Evolutionary conservation across 148 eudicot species (phyloP).

Genomic region (Camellia lanceoleosa): DNA sequence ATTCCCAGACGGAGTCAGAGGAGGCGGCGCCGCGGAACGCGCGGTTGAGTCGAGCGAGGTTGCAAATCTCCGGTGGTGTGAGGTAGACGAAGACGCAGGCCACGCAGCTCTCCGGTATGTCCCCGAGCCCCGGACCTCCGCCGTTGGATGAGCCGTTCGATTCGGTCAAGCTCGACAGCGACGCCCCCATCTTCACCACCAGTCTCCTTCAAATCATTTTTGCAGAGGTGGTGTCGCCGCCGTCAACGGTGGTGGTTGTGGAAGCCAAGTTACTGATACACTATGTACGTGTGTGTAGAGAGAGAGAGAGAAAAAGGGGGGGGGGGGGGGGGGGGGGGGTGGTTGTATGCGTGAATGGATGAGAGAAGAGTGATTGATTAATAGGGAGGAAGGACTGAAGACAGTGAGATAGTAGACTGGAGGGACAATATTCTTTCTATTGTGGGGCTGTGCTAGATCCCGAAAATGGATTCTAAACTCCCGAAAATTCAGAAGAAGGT

Average conservation of each 20-base stretch:
- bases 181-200: slow-evolving; percentile 15
- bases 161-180: slow-evolving; percentile 21
- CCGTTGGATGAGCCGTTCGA: slow-evolving; percentile 16
- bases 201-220: slow-evolving; percentile 4
- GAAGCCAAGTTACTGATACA: background rate
- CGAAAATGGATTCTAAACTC: too few relatives aligned
- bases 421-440: too few relatives aligned
- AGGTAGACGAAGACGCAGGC: slow-evolving; percentile 77
- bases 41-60: slow-evolving; percentile 76
- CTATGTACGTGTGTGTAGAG: too few relatives aligned
- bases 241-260: slow-evolving; percentile 2
- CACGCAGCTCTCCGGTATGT: slow-evolving; percentile 92
- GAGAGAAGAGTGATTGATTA: background rate
- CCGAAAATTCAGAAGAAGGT: too few relatives aligned
- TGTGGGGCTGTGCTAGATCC: too few relatives aligned
- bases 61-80: slow-evolving; percentile 90
- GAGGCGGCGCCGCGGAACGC: slow-evolving; percentile 94
- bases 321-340: too few relatives aligned
- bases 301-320: too few relatives aligned
- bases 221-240: background rate
- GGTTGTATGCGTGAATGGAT: background rate
- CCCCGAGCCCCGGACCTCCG: slow-evolving; percentile 71
- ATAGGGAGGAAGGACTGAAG: background rate
- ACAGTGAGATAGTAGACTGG: too few relatives aligned
- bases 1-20: slow-evolving; percentile 82